phyloP scores from a whole-genome alignment of 331 rosid genomes.

The Malus hybrid region DNA sequence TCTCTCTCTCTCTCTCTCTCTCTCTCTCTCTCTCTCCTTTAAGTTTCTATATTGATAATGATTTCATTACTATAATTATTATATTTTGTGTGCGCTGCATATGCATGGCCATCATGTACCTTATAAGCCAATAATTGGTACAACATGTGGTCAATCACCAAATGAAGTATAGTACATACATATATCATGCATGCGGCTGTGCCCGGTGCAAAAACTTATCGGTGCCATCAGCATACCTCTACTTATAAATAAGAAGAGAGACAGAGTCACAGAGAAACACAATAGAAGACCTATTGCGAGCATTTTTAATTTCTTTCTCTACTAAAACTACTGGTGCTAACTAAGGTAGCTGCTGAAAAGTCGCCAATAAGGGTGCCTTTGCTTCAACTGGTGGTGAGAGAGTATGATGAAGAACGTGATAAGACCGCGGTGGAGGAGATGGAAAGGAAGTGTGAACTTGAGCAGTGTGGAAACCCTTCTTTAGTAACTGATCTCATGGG shows the following conservation, averaged over 20 bases:
- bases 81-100: background rate
- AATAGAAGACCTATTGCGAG: background rate
- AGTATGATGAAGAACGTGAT: slow-evolving; percentile 60
- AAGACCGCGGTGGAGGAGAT: slow-evolving; percentile 62
- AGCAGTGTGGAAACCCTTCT: slow-evolving; percentile 57
- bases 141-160: slow-evolving; percentile 21
- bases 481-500: slow-evolving; percentile 87
- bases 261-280: slow-evolving; percentile 5
- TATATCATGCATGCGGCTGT: slow-evolving; percentile 8
- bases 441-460: slow-evolving; percentile 70
- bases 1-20: background rate
- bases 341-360: slow-evolving; percentile 46
- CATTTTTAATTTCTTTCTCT: background rate
- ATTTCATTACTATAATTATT: too few species aligned
- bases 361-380: slow-evolving; percentile 12
- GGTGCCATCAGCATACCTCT: slow-evolving; percentile 33
- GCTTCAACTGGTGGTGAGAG: slow-evolving; percentile 34
- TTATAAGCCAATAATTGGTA: slow-evolving; percentile 22
- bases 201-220: slow-evolving; percentile 10
- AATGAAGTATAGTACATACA: slow-evolving; percentile 1
- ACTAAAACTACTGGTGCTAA: slow-evolving; percentile 28
- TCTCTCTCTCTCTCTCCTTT: background rate
- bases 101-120: background rate
- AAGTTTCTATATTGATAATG: background rate
- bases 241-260: slow-evolving; percentile 19